A percentile compares a stretch with the other conserved stretches of the same genome.
These are phyloP conservation scores for Boletellus ananiceps DNA, from an alignment of 768 basidiomycete genomes.

Conservation along the genomic window DNA sequence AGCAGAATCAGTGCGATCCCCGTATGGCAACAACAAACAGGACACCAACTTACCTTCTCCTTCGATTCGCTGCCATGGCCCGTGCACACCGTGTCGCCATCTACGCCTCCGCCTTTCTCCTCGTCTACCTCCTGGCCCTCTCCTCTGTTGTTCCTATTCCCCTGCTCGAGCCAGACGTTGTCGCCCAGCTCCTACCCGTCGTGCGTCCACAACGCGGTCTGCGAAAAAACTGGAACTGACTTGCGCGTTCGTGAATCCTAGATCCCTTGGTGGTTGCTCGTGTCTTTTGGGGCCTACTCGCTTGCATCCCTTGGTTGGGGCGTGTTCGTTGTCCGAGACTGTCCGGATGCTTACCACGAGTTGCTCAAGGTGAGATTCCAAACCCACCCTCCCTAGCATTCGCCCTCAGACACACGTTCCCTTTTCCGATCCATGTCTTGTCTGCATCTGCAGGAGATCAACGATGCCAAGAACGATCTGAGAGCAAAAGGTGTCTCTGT, in stretches of 20 bases:
- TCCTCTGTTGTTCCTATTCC: conserved; percentile 11
- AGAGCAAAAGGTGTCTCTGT: conserved; percentile 57
- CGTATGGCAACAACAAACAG: no score
- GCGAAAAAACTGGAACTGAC: neutral
- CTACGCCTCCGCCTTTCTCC: conserved; percentile 38
- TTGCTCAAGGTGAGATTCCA: conserved; percentile 45
- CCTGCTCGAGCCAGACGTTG: conserved; percentile 6
- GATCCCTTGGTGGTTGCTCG: conserved; percentile 82
- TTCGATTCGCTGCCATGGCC: neutral
- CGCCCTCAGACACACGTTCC: neutral
- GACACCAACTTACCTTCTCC: no score
- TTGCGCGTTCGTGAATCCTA: conserved; percentile 19
- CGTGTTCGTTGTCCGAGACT: conserved; percentile 67
- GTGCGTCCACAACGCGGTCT: conserved; percentile 4
- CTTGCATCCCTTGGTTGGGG: conserved; percentile 76
- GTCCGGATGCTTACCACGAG: conserved; percentile 74
- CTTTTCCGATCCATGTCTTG: neutral
- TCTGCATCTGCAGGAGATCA: conserved; percentile 50
- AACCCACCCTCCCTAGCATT: no score
- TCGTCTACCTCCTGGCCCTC: conserved; percentile 38
- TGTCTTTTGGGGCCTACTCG: conserved; percentile 76
- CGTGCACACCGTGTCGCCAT: conserved; percentile 39
- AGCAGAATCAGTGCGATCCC: no score
- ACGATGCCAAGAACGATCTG: conserved; percentile 52
- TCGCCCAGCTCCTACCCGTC: conserved; percentile 11